A percentile compares a stretch with the other conserved stretches of the same genome.
phyloP scores from a whole-genome alignment of 257 asterid genomes.

The Plantago major region DNA sequence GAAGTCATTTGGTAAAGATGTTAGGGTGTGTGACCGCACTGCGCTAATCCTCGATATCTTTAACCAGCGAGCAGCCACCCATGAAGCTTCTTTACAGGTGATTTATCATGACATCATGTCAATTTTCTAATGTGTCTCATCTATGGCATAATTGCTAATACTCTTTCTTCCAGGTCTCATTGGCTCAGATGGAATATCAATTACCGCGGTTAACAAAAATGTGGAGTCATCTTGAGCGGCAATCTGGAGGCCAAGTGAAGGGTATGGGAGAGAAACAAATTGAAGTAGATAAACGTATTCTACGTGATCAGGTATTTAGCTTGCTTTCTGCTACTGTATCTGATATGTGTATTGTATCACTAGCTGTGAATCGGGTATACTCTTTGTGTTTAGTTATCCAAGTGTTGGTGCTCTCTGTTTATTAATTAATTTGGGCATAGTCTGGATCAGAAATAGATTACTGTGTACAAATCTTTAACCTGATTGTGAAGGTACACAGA shows the following conservation, averaged over 20 bases:
- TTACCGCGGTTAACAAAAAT: conserved; percentile 86
- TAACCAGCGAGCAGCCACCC: conserved; percentile 94
- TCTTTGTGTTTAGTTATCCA: no score
- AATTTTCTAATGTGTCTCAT: conserved; percentile 9
- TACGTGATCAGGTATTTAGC: conserved; percentile 79
- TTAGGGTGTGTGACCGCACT: conserved; percentile 95
- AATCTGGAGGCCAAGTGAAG: conserved; percentile 98
- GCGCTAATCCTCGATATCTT: conserved; percentile 96
- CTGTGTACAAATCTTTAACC: no score
- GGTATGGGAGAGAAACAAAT: conserved; percentile 99
- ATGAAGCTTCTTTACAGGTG: conserved; percentile 94
- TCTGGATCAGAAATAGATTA: no score
- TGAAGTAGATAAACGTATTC: conserved; percentile 94
- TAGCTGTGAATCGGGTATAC: background rate
- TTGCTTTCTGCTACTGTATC: conserved; percentile 17
- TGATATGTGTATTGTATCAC: conserved; percentile 1
- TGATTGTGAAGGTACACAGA: no score
- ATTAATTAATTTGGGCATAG: no score
- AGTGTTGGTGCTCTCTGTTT: no score
- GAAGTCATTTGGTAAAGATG: conserved; percentile 82
- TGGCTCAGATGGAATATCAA: conserved; percentile 98
- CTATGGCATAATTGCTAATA: conserved; percentile 15
- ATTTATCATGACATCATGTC: conserved; percentile 7
- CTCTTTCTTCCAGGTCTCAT: conserved; percentile 51
- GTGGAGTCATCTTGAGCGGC: conserved; percentile 99